A percentile compares a stretch with the other conserved stretches of the same genome.
Conservation (phyloP, 768 basidiomycete genomes). For the Termitomyces sp. region DNA sequence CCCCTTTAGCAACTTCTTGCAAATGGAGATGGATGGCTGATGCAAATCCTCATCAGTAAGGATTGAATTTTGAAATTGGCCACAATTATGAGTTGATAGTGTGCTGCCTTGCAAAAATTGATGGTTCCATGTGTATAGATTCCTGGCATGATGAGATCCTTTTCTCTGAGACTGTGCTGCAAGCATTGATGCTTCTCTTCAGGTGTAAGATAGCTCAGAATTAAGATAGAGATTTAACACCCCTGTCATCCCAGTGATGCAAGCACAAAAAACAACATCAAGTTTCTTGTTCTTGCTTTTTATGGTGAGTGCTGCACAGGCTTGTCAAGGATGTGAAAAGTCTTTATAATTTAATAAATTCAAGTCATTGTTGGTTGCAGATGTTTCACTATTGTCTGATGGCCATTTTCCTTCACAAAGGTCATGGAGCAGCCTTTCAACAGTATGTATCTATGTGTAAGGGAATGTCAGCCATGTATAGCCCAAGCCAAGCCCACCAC, state of each 20-base stretch:
- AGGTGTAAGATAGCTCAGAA: slow-evolving; percentile 21
- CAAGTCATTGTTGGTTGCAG: not conserved
- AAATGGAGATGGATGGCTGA: not conserved
- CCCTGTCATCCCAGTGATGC: slow-evolving; percentile 19
- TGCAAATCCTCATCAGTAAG: not conserved
- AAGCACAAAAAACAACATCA: slow-evolving; percentile 23
- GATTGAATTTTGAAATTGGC: not conserved
- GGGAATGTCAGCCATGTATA: too few relatives aligned
- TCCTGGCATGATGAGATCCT: slow-evolving; percentile 21
- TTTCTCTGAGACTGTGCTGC: slow-evolving; percentile 21
- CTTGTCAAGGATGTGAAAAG: slow-evolving; percentile 7
- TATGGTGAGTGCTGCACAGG: slow-evolving; percentile 13
- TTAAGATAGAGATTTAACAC: slow-evolving; percentile 23
- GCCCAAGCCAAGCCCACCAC: too few relatives aligned
- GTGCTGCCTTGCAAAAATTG: slow-evolving; percentile 15
- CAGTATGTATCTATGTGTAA: too few relatives aligned
- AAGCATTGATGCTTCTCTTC: slow-evolving; percentile 26
- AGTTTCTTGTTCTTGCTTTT: slow-evolving; percentile 22
- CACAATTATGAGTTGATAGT: not conserved
- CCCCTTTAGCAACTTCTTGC: not conserved
- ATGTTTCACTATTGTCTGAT: not conserved
- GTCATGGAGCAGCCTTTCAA: not conserved
- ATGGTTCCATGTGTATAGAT: slow-evolving; percentile 9
- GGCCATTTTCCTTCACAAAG: not conserved
- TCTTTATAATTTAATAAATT: not conserved